These are phyloP conservation scores for Rhizopus stolonifer DNA, from an alignment of 371 early-diverging fungal species.

Conservation along the genomic window DNA sequence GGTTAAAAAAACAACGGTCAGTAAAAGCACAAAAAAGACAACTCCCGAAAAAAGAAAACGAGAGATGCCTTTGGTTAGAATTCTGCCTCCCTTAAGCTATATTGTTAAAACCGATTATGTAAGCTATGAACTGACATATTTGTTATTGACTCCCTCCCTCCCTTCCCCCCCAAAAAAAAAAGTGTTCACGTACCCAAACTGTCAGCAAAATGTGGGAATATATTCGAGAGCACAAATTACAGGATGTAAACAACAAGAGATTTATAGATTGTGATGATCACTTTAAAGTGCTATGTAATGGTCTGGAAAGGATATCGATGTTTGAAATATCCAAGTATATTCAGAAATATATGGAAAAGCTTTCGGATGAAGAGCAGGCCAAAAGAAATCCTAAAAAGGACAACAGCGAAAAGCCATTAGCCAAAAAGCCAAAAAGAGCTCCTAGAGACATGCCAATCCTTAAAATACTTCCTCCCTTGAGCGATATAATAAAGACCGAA, in stretches of 20 bases:
- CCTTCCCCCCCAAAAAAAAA: no score
- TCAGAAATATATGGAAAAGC: slow-evolving; percentile 9
- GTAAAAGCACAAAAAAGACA: slow-evolving; percentile 7
- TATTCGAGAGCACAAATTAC: slow-evolving; percentile 42
- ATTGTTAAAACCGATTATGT: slow-evolving; percentile 22
- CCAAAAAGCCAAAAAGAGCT: slow-evolving; percentile 11
- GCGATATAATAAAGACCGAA: slow-evolving; percentile 22
- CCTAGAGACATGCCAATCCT: slow-evolving; percentile 17
- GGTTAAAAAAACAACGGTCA: background rate
- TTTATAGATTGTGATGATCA: slow-evolving; percentile 38
- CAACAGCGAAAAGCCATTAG: slow-evolving; percentile 7
- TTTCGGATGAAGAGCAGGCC: slow-evolving; percentile 21
- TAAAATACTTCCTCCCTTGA: slow-evolving; percentile 23
- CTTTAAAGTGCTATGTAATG: slow-evolving; percentile 31
- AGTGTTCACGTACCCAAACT: slow-evolving; percentile 43
- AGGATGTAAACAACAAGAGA: slow-evolving; percentile 39
- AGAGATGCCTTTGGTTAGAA: slow-evolving; percentile 18
- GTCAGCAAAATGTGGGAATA: slow-evolving; percentile 53
- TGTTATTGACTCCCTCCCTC: no score
- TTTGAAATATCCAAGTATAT: slow-evolving; percentile 20
- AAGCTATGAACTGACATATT: no score
- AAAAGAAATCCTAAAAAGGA: slow-evolving; percentile 6
- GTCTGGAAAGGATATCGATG: slow-evolving; percentile 6
- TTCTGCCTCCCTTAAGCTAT: slow-evolving; percentile 23
- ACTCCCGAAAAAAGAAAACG: slow-evolving; percentile 6